Conservation (phyloP, 2,329 filamentous ascomycete species). For the Cercospora nicotianae region DNA sequence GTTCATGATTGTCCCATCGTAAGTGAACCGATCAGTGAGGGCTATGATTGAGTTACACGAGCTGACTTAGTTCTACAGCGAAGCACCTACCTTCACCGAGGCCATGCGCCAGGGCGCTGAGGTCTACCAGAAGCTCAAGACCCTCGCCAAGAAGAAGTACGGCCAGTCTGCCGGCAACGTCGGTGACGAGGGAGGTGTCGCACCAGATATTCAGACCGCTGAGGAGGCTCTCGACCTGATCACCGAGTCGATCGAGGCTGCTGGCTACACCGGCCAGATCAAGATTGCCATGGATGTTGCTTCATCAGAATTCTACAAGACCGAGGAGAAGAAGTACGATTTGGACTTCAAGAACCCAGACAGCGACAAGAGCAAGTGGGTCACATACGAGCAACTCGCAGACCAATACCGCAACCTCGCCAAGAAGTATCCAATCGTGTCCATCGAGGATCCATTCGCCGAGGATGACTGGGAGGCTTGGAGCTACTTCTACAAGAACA, state of each 20-base stretch:
- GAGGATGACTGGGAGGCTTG: conserved; percentile 99
- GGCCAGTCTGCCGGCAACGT: conserved; percentile 98
- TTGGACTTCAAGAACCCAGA: conserved; percentile 99
- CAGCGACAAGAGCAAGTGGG: conserved; percentile 92
- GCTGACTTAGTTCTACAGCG: conserved; percentile 27
- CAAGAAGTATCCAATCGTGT: conserved; percentile 97
- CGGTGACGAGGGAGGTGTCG: conserved; percentile 98
- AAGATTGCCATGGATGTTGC: conserved; percentile 99
- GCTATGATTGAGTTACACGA: conserved; percentile 4
- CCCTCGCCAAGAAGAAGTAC: conserved; percentile 98
- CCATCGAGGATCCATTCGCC: conserved; percentile 97
- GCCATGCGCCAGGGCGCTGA: conserved; percentile 94
- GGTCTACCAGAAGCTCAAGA: conserved; percentile 97
- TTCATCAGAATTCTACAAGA: conserved; percentile 98
- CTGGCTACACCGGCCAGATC: conserved; percentile 93
- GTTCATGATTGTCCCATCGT: conserved; percentile 57
- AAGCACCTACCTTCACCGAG: conserved; percentile 86
- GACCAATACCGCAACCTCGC: conserved; percentile 77
- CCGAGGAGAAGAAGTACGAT: conserved; percentile 97
- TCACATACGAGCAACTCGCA: conserved; percentile 97
- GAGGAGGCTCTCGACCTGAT: conserved; percentile 98
- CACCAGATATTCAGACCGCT: conserved; percentile 95
- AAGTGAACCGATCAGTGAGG: conserved; percentile 26
- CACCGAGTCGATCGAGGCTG: conserved; percentile 87
- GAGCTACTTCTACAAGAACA: conserved; percentile 99